Evolutionary conservation across 2,329 filamentous ascomycete species (phyloP).

Genomic region (Ceratocystis eucalypticola): DNA sequence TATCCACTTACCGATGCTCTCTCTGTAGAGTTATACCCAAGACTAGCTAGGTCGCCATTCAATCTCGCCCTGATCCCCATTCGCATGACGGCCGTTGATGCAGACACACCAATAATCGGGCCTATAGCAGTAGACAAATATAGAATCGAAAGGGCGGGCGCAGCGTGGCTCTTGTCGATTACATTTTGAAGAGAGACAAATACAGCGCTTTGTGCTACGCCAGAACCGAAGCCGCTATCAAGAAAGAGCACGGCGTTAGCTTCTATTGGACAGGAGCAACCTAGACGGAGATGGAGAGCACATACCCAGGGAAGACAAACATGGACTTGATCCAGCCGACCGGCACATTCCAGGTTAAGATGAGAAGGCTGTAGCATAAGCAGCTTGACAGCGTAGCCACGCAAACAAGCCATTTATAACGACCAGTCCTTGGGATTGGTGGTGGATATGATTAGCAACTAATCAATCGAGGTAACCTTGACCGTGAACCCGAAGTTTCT

Average conservation of each 20-base stretch:
- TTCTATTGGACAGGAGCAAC: not conserved
- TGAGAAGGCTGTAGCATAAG: constrained; percentile 38
- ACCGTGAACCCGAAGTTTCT: constrained; percentile 1
- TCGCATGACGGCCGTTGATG: constrained; percentile 28
- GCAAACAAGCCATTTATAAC: constrained; percentile 43
- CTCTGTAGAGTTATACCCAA: constrained; percentile 18
- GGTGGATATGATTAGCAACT: not conserved
- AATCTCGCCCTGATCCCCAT: constrained; percentile 21
- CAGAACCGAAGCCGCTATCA: constrained; percentile 28
- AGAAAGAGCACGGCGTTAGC: not conserved
- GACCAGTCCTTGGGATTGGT: constrained; percentile 34
- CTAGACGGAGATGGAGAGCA: not conserved
- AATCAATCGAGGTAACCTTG: not conserved
- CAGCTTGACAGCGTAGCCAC: constrained; percentile 37
- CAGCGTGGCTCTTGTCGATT: constrained; percentile 28
- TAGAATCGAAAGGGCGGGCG: constrained; percentile 31
- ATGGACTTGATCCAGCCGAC: constrained; percentile 43
- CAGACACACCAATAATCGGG: constrained; percentile 29
- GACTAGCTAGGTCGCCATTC: constrained; percentile 14
- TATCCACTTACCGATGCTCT: constrained; percentile 17
- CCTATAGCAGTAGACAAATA: constrained; percentile 29
- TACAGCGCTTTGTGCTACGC: constrained; percentile 30
- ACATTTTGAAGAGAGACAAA: constrained; percentile 33
- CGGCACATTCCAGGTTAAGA: constrained; percentile 45
- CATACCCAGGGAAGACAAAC: constrained; percentile 39